phyloP scores from a whole-genome alignment of 1,284 basidiomycete genomes.

The Fomes fomentarius region DNA sequence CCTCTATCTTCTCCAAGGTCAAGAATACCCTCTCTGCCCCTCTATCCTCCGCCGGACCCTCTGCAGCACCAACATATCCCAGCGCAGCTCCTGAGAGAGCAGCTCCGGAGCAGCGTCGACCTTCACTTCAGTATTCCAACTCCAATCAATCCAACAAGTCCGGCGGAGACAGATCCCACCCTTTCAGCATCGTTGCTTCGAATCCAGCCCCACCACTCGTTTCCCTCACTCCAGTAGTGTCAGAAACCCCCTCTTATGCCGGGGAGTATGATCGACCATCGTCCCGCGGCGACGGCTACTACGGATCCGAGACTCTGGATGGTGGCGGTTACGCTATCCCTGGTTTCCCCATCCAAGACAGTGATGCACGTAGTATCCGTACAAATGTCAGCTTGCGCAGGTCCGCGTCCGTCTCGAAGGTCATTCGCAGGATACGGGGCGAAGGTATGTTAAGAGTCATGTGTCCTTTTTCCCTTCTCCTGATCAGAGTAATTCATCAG shows the following conservation, averaged over 20 bases:
- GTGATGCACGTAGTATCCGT: conserved; percentile 76
- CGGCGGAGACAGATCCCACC: conserved; percentile 56
- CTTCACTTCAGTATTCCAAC: conserved; percentile 51
- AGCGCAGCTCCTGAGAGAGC: conserved; percentile 30
- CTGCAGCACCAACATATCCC: conserved; percentile 35
- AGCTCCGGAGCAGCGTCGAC: conserved; percentile 55
- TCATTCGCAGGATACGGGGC: conserved; percentile 85
- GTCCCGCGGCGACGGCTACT: conserved; percentile 52
- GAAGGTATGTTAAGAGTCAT: conserved; percentile 59
- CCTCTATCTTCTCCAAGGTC: conserved; percentile 75
- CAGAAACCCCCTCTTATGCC: conserved; percentile 70
- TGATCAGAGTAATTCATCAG: conserved; percentile 41
- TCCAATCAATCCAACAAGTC: conserved; percentile 51
- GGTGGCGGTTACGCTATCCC: conserved; percentile 72
- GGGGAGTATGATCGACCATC: conserved; percentile 63
- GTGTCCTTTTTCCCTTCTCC: neutral
- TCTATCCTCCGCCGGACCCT: conserved; percentile 50
- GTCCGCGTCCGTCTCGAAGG: conserved; percentile 84
- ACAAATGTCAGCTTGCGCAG: conserved; percentile 72
- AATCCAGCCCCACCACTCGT: conserved; percentile 76
- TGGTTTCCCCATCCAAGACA: conserved; percentile 81
- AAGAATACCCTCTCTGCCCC: conserved; percentile 75
- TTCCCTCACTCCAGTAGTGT: conserved; percentile 80
- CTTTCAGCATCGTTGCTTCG: conserved; percentile 55
- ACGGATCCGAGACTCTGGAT: conserved; percentile 62